phyloP scores from a whole-genome alignment of 1,139 yeast genomes.

The Kluyveromyces sp. region DNA sequence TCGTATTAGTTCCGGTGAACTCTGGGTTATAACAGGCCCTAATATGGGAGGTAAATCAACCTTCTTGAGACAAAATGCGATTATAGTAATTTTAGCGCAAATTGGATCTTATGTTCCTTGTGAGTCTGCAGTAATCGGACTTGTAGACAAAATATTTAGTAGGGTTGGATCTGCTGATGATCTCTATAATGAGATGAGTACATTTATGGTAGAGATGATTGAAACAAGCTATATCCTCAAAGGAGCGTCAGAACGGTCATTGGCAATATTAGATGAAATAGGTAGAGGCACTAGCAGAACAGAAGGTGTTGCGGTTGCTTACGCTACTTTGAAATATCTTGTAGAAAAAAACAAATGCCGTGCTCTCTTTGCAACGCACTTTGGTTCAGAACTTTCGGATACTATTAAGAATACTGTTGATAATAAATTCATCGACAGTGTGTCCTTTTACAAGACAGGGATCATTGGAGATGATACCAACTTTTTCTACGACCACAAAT shows the following conservation, averaged over 20 bases:
- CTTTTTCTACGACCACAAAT: constrained; percentile 51
- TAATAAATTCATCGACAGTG: constrained; percentile 28
- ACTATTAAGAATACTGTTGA: constrained; percentile 31
- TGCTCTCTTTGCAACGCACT: constrained; percentile 89
- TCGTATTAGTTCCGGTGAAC: constrained; percentile 31
- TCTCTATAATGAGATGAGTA: constrained; percentile 74
- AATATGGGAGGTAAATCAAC: constrained; percentile 98
- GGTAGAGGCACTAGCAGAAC: constrained; percentile 90
- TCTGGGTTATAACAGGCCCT: constrained; percentile 88
- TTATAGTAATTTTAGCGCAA: constrained; percentile 78
- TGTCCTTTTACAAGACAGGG: constrained; percentile 45
- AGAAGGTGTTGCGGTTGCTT: constrained; percentile 90
- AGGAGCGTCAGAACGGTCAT: constrained; percentile 66
- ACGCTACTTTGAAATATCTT: constrained; percentile 62
- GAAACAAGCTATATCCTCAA: constrained; percentile 76
- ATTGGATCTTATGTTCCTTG: constrained; percentile 91
- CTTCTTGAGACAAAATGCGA: constrained; percentile 77
- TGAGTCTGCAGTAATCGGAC: constrained; percentile 55
- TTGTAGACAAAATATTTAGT: constrained; percentile 81
- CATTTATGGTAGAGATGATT: constrained; percentile 98
- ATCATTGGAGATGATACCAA: constrained; percentile 34
- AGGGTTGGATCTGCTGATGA: constrained; percentile 92
- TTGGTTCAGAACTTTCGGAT: constrained; percentile 57
- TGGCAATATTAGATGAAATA: constrained; percentile 91
- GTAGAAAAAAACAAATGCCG: constrained; percentile 54